These are phyloP conservation scores for Conoideocrella luteorostrata DNA, from an alignment of 2,329 filamentous ascomycete species.

Conservation along the genomic window DNA sequence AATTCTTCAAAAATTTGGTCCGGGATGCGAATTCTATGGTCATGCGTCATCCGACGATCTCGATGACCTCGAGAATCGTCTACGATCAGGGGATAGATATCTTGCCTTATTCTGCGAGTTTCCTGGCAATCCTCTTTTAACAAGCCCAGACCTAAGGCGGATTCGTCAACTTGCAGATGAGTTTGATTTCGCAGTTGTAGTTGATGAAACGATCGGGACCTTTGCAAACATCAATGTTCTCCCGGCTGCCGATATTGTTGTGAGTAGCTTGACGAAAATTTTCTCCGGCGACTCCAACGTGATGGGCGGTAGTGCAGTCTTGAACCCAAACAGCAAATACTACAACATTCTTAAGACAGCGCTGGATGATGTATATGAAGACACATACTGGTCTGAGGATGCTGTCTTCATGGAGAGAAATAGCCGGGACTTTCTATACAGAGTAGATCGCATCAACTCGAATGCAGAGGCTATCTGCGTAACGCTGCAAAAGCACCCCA, in stretches of 20 bases:
- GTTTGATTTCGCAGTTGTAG: constrained; percentile 82
- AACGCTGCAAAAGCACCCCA: constrained; percentile 52
- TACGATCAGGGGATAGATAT: constrained; percentile 67
- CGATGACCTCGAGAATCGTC: constrained; percentile 69
- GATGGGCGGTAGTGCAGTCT: constrained; percentile 76
- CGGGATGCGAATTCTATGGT: constrained; percentile 84
- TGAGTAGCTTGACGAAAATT: constrained; percentile 92
- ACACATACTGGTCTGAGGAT: constrained; percentile 93
- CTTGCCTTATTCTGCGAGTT: constrained; percentile 91
- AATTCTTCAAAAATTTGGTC: constrained; percentile 88
- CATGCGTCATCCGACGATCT: constrained; percentile 70
- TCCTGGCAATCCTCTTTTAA: constrained; percentile 83
- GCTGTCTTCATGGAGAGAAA: constrained; percentile 93
- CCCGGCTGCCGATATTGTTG: constrained; percentile 81
- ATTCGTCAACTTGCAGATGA: constrained; percentile 73
- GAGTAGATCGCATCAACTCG: constrained; percentile 76
- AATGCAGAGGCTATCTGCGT: constrained; percentile 82
- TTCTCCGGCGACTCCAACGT: constrained; percentile 98
- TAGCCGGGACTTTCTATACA: constrained; percentile 79
- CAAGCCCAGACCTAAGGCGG: constrained; percentile 75
- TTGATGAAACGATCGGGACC: constrained; percentile 95
- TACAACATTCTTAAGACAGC: constrained; percentile 63
- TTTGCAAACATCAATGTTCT: constrained; percentile 95
- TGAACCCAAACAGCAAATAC: constrained; percentile 61
- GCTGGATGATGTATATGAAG: constrained; percentile 66